Base-by-base conservation (phyloP, 192 early-diverging fungal genomes). In the Phlyctochytrium arcticum region DNA sequence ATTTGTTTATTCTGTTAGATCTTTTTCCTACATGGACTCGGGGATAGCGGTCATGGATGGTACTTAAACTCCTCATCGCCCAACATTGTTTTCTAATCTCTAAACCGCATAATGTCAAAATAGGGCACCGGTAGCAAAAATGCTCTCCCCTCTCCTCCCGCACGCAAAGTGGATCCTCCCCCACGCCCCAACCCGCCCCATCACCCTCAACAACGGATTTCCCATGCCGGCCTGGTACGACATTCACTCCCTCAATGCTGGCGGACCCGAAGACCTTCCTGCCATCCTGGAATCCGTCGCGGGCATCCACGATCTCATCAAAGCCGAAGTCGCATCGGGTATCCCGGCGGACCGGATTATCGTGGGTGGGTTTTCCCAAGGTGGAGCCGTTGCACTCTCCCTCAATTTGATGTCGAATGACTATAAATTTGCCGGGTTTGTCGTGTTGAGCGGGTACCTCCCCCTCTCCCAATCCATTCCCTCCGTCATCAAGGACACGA, bases 321-420 rank as follows among this genome's bases (percentile, higher is more conserved):
- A 80, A 12, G 65, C 82, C 5, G 94, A 98, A 72, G 74, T 98
- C 4, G 86, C 89, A 17, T 48, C 76, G 21, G 87, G 91, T 4
- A 94, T 92, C 50, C 81, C 90, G 2, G 71, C 91, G 5, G 73
- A 86, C 36, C 82, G 92, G 17, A 98, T 98, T 47, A 86, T 97
- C 35, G 44, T 98, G 17, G 94, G 92, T 53, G 96, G 96, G 0
- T 98, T 98, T 62, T 95, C 92, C 23, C 96, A 98, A 73, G 93
- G 67, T 6, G 68, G 81, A n/a, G 94, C 88, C 0, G 79, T 94
- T 76, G 54, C 88, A 9, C 70, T 96, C 37, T 69, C 90, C 57
- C 82, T 83, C 7, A 85, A 78, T 4, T 68, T 96, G 61, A 87
- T 88, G 30, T n/a, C 15, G 2, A 82, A 87, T 5, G 87, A 87